Base-by-base conservation (phyloP, 108 stramenopile species). In the Poteriospumella lacustris region DNA sequence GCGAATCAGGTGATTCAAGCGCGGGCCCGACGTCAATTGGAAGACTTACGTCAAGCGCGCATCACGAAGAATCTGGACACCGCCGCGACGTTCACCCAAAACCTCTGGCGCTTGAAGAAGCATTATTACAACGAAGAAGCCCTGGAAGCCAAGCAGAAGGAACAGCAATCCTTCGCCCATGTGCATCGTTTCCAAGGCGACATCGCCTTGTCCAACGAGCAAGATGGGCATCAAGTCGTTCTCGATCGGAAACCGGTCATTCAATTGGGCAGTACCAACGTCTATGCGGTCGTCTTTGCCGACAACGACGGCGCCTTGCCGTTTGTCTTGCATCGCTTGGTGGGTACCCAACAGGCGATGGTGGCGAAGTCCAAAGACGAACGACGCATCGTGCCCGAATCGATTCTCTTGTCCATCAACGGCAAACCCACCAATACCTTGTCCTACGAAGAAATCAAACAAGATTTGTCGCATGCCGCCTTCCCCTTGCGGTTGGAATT, bases 81-180 rank as follows among this genome's bases (percentile, higher is more conserved):
- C 9, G 81, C 81, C 1, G 29, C 39, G 0, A 59, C 42, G 1
- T 81, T 80, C 76, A 81, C 81, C 28, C 81, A 81, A 79, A 68
- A 76, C 9, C 58, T 40, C 0, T 82, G 81, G 81, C 75, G 81
- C 5, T 41, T 38, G 31, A 82, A 82, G 41, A 80, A 81, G 43
- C 62, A 69, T 19, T 82, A 82, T 31, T 80, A 64, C 60, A 76
- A 80, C 33, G 81, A 67, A 38, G 79, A 82, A 40, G 75, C 36
- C 34, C 42, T 82, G 43, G 19, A 78, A 41, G 68, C 58, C 5
- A 76, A 77, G 62, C 76, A 78, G 68, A 68, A 82, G 62, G 80
- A 77, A 29, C 81, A 82, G 43, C 78, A 81, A 26, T 41, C 79
- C 34, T 81, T 81, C 59, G 79, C 80, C 19, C 62, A 31, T 0